Conservation (phyloP, 805 yeast genomes). For the Jamesozyma lodderae region DNA sequence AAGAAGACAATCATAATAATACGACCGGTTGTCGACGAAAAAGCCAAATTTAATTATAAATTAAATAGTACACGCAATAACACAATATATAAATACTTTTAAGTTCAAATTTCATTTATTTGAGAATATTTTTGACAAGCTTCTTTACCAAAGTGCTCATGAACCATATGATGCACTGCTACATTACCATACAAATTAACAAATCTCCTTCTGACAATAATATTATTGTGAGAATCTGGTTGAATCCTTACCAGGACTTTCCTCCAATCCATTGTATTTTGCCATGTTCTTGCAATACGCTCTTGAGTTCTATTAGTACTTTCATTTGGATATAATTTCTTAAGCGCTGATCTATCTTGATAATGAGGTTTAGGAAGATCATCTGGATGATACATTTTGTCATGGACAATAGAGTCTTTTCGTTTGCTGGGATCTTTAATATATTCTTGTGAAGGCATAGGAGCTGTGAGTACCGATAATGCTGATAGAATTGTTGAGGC, state of each 20-base stretch:
- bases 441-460: conserved; percentile 61
- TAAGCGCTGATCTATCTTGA: conserved; percentile 17
- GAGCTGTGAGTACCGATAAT: conserved; percentile 66
- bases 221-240: conserved; percentile 93
- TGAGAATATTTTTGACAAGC: conserved; percentile 11
- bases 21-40: too few relatives aligned
- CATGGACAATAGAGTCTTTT: conserved; percentile 68
- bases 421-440: conserved; percentile 60
- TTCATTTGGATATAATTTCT: conserved; percentile 28
- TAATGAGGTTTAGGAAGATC: conserved; percentile 56
- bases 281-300: conserved; percentile 80
- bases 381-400: conserved; percentile 55
- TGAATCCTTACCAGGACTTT: conserved; percentile 73
- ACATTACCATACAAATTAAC: conserved; percentile 90
- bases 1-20: too few relatives aligned
- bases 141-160: conserved; percentile 35
- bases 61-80: too few relatives aligned
- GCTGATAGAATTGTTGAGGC: conserved; percentile 76
- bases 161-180: conserved; percentile 72
- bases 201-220: conserved; percentile 75
- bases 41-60: too few relatives aligned
- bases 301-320: conserved; percentile 39
- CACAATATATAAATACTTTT: too few relatives aligned
- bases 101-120: neutral
- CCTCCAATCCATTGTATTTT: conserved; percentile 74